A percentile compares a stretch with the other conserved stretches of the same genome.
These are phyloP conservation scores for Tricholoma sp. DNA, from an alignment of 768 basidiomycete species.

Conservation along the genomic window DNA sequence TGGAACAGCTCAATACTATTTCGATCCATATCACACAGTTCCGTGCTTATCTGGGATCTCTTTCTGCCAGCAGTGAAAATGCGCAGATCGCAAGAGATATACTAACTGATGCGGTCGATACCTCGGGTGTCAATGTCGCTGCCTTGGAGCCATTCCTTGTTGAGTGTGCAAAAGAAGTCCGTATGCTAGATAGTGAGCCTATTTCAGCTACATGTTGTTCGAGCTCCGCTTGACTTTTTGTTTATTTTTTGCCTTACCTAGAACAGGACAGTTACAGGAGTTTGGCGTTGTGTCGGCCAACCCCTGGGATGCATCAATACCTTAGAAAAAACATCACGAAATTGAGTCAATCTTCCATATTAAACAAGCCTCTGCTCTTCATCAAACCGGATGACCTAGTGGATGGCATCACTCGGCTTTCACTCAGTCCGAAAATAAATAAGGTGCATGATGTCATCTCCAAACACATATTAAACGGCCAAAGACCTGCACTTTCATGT, in stretches of 20 bases:
- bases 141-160: slow-evolving; percentile 44
- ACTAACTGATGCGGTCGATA: slow-evolving; percentile 57
- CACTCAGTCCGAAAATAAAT: slow-evolving; percentile 25
- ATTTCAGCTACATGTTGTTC: neutral
- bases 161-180: slow-evolving; percentile 27
- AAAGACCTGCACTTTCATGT: slow-evolving; percentile 39
- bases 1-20: slow-evolving; percentile 45
- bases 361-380: slow-evolving; percentile 66
- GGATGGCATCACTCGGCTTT: slow-evolving; percentile 48
- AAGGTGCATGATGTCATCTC: slow-evolving; percentile 60
- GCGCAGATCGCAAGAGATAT: slow-evolving; percentile 60
- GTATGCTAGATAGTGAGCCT: slow-evolving; percentile 29
- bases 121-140: slow-evolving; percentile 59
- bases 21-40: slow-evolving; percentile 57
- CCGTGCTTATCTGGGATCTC: slow-evolving; percentile 44
- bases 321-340: slow-evolving; percentile 40
- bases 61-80: slow-evolving; percentile 55
- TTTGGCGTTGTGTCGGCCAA: slow-evolving; percentile 58
- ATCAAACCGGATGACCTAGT: slow-evolving; percentile 70
- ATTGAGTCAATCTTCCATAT: slow-evolving; percentile 41
- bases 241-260: slow-evolving; percentile 21
- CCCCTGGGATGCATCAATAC: slow-evolving; percentile 35
- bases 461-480: slow-evolving; percentile 46
- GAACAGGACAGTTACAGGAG: slow-evolving; percentile 47
- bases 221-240: slow-evolving; percentile 3